Base-by-base conservation (phyloP, 2,329 filamentous ascomycete species). In the Thelonectria olida region DNA sequence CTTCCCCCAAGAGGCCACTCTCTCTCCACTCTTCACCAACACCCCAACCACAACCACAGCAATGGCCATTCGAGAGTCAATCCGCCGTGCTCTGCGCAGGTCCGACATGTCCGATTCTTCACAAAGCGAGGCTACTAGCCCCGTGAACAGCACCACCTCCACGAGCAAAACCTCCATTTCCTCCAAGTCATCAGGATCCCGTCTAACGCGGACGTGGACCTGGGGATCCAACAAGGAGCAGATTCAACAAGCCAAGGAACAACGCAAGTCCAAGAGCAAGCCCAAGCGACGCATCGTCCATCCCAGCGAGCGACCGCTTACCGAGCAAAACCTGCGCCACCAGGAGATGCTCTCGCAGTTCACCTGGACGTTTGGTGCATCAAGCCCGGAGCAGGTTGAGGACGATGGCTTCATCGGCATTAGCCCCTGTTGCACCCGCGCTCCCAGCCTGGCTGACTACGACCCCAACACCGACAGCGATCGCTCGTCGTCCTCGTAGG, bases 311-410 rank as follows among this genome's bases (percentile, higher is more conserved):
- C 75, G 78, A 66, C 79, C 80, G 23, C 74, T 82, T 50, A 82
- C 79, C 8, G 74, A 77, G 57, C 75, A 79, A 53, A 83, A 83
- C 70, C 74, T 82, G 17, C 74, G 76, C 55, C 79, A 84, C 67
- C 81, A 82, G 68, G 78, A 82, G 72, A 75, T 81, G 71, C 75
- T 84, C 36, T 75, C 75, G 59, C 72, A 78, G 57, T 84, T 82
- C 73, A 79, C 75, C 57, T 79, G 81, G 70, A 79, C 76, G 10
- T 84, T 84, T 64, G 82, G 82, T 38, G 72, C 78, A 28, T 73
- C 71, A 19, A 66, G 74, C 66, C 65, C 72, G 44, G 50, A 70
- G 36, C 76, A 78, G 64, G 65, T 79, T 19, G 72, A 77, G 55
- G 68, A 66, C 5, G 63, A 72, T 23, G 76, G 72, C 64, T 77